Percentiles rank a stretch among this genome's conserved stretches.
Conservation (phyloP, 1,139 yeast species). For the Sugiyamaella paludigena region DNA sequence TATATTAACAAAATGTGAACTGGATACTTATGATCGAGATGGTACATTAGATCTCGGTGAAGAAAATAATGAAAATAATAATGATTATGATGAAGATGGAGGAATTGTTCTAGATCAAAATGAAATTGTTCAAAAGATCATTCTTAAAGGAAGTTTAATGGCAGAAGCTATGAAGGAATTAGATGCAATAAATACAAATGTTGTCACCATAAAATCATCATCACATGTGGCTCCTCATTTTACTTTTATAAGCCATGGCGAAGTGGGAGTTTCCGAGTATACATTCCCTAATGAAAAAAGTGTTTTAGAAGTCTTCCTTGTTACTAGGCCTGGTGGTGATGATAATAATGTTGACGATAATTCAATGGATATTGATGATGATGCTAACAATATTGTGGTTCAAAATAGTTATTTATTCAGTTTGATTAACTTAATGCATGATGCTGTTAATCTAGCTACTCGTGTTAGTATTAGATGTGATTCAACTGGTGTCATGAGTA, state of each 20-base stretch:
- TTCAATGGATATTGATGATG: slow-evolving; percentile 7
- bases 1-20: slow-evolving; percentile 69
- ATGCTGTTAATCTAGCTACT: slow-evolving; percentile 35
- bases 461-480: slow-evolving; percentile 36
- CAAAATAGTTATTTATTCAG: slow-evolving; percentile 31
- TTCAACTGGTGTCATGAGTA: slow-evolving; percentile 31
- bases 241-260: slow-evolving; percentile 60
- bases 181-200: slow-evolving; percentile 60
- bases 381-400: slow-evolving; percentile 19
- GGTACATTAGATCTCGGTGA: slow-evolving; percentile 9
- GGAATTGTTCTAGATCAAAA: slow-evolving; percentile 42
- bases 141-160: slow-evolving; percentile 63
- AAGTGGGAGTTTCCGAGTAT: slow-evolving; percentile 66
- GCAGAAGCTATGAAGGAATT: slow-evolving; percentile 66
- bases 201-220: slow-evolving; percentile 51
- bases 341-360: slow-evolving; percentile 15
- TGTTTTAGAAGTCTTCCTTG: slow-evolving; percentile 52
- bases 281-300: slow-evolving; percentile 63
- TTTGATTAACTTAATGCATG: slow-evolving; percentile 28
- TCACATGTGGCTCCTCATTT: slow-evolving; percentile 30
- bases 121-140: slow-evolving; percentile 59
- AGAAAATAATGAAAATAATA: slow-evolving; percentile 28
- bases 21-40: slow-evolving; percentile 55
- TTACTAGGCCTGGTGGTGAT: slow-evolving; percentile 22
- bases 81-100: slow-evolving; percentile 18